Conservation (phyloP, 2,329 filamentous ascomycete genomes). For the Pseudogymnoascus destructans region DNA sequence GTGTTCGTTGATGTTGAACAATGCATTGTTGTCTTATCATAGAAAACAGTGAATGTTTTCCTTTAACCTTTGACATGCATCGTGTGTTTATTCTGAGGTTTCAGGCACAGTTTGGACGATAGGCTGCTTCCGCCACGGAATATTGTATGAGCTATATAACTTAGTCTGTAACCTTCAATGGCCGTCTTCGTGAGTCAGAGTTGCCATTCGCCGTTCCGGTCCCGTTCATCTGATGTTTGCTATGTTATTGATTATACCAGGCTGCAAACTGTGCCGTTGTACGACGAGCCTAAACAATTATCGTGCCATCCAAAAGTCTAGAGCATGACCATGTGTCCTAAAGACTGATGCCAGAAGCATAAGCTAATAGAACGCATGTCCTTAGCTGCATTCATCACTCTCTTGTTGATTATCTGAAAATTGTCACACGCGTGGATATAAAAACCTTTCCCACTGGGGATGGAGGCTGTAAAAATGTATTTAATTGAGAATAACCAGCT, state of each 20-base stretch:
- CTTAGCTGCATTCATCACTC: too few relatives aligned
- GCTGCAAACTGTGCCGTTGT: background rate
- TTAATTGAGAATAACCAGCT: background rate
- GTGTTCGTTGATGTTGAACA: background rate
- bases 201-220: too few relatives aligned
- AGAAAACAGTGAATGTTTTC: background rate
- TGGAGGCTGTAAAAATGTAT: background rate
- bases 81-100: background rate
- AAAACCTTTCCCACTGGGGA: background rate
- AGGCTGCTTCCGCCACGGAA: background rate
- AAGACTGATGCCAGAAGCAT: background rate
- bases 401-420: background rate
- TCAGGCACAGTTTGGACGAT: background rate
- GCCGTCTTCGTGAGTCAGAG: background rate
- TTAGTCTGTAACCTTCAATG: background rate
- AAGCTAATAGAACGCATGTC: background rate
- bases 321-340: background rate
- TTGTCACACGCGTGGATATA: background rate
- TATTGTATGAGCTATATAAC: background rate
- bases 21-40: background rate
- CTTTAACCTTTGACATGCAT: background rate
- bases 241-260: background rate
- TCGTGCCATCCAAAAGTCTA: background rate
- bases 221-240: background rate
- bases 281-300: background rate